Base-by-base conservation (phyloP, 352 stramenopile species). In the Pythium insidiosum region DNA sequence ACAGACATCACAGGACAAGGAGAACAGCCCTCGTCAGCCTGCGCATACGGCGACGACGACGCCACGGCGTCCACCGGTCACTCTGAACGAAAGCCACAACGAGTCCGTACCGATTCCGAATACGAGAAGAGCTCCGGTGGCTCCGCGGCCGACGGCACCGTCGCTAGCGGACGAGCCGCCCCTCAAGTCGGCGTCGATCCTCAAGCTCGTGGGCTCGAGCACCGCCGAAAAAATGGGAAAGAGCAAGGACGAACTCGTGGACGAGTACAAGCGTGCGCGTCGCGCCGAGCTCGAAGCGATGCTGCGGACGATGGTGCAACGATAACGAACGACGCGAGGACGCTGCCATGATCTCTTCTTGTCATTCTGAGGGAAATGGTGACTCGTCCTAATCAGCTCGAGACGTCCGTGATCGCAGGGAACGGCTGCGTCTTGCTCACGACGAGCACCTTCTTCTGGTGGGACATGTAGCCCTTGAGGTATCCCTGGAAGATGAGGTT, bases 401-500 rank as follows among this genome's bases (percentile, higher is more conserved):
- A 79, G 13, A 93, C 80, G 44, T 80, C 63, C 15, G 82, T 71
- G 56, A 94, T 89, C 31, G 68, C 35, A 29, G 94, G 94, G 58
- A 98, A 98, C 26, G 94, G 82, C 55, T 96, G 84, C 50, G 86
- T 68, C 55, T 98, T 98, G 56, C 85, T 97, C 23, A 98, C 69
- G 15, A 98, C 93, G 25, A 98, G 68, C 7, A 97, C 84, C 60
- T 96, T 96, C 66, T 98, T 97, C 49, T 89, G 76, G 68, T 98
- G 94, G 41, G 88, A 97, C 64, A 98, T 95, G 73, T 98, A 98
- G 13, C 95, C 95, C 43, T 96, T 95, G 56, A 98, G 78, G 61
- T 95, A 95, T 25, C 91, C 86, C 51, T 96, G 95, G 63, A 95
- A 98, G 58, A 98, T 98, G 29, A 98, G 72, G 66, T 98, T 98